Evolutionary conservation across 139 green algal species (phyloP).

Genomic region (Chlorella sp.): DNA sequence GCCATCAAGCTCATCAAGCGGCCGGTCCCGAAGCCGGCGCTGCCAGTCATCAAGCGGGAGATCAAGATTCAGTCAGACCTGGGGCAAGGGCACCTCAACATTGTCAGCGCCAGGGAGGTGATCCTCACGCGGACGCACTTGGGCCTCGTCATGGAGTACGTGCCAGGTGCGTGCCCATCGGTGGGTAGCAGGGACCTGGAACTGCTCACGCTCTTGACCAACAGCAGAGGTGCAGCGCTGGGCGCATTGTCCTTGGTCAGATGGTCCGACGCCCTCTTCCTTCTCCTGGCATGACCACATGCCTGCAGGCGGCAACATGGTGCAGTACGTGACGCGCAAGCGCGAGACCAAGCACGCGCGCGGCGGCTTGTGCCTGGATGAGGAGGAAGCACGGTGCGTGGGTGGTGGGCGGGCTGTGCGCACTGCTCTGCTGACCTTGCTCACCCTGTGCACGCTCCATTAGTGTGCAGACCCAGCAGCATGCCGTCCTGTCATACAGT

Average conservation of each 20-base stretch:
- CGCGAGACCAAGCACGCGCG: constrained; percentile 32
- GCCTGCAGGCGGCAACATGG: constrained; percentile 49
- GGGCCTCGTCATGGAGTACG: constrained; percentile 61
- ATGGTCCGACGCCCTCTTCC: too few relatives aligned
- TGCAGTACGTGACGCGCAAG: constrained; percentile 43
- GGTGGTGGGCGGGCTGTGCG: too few relatives aligned
- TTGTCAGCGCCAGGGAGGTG: constrained; percentile 53
- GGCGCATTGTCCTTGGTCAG: too few relatives aligned
- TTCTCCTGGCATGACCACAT: too few relatives aligned
- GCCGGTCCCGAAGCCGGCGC: constrained; percentile 46
- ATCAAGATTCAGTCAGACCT: constrained; percentile 60
- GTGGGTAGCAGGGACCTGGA: neutral
- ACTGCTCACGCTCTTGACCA: too few relatives aligned
- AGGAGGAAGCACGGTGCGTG: constrained; percentile 53
- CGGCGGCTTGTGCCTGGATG: constrained; percentile 43
- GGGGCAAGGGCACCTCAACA: constrained; percentile 56
- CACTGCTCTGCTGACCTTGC: too few relatives aligned
- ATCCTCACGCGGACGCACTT: constrained; percentile 47
- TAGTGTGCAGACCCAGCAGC: too few relatives aligned
- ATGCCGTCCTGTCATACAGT: too few relatives aligned
- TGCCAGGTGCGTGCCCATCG: constrained; percentile 34
- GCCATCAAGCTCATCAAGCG: constrained; percentile 60
- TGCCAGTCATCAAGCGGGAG: constrained; percentile 56
- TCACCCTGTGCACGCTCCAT: too few relatives aligned
- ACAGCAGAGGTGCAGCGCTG: too few relatives aligned